phyloP scores from a whole-genome alignment of 371 early-diverging fungal species.

The Mortierella sp. region DNA sequence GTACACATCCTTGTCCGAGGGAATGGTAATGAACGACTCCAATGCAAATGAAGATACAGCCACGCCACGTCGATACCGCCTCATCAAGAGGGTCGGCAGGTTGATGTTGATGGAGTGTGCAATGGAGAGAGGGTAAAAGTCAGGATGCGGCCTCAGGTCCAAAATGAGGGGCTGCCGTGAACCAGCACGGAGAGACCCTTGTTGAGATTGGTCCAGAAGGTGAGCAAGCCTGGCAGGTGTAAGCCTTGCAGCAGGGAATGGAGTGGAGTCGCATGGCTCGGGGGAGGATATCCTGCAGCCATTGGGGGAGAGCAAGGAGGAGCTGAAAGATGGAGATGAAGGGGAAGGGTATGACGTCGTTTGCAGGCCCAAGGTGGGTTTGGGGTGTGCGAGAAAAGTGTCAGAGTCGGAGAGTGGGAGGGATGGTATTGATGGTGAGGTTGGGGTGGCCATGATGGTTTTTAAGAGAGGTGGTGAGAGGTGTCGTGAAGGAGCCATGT shows the following conservation, averaged over 20 bases:
- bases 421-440: conserved; percentile 25
- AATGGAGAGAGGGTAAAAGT: conserved; percentile 38
- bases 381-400: conserved; percentile 2
- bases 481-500: conserved; percentile 15
- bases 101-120: conserved; percentile 68
- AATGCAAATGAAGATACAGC: conserved; percentile 72
- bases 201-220: conserved; percentile 15
- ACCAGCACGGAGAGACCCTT: conserved; percentile 15
- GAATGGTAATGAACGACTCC: conserved; percentile 75
- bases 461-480: conserved; percentile 33
- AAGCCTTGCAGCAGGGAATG: conserved; percentile 28
- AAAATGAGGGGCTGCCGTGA: conserved; percentile 33
- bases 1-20: conserved; percentile 69
- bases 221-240: conserved; percentile 27
- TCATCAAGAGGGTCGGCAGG: conserved; percentile 70
- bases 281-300: conserved; percentile 28
- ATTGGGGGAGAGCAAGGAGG: neutral
- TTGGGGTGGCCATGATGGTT: conserved; percentile 28
- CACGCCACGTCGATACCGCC: conserved; percentile 69
- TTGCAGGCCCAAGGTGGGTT: neutral
- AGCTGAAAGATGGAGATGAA: conserved; percentile 16
- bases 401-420: conserved; percentile 11
- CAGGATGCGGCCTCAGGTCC: conserved; percentile 45
- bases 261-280: conserved; percentile 23
- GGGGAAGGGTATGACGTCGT: conserved; percentile 23